Evolutionary conservation across 2,329 filamentous ascomycete species (phyloP), one percentile per base, ranked within the genome.

Genomic region (Thermothelomyces thermophilus): DNA sequence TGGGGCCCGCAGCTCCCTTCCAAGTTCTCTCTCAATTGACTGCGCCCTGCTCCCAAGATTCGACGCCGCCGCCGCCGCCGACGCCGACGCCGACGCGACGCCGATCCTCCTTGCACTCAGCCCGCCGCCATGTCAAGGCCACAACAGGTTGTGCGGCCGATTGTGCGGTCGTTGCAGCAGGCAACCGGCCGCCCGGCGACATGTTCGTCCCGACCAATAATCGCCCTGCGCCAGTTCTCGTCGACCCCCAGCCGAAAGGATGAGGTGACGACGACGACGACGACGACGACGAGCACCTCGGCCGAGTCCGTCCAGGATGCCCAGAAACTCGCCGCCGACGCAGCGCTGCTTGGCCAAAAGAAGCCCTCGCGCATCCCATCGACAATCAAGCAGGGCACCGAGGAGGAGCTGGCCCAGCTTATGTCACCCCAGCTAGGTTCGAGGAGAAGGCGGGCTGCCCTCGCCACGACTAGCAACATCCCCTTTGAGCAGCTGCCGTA

Each of bases 401-500:
- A 55, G 69, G 76, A 78, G 56, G 77, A 76, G 54, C 73, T 95
- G 47, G 72, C 90, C 63, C 80, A 79, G 64, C 71, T 77, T 57
- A 84, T 87, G 48, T 76, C 82, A 39, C 75, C 80, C 54, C 89
- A 88, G 46, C 74, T 95, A 61, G 90, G 90, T 44, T 95, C 90
- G 40, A 83, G 90, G 60, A 82, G 90, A 74, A 84, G 90, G 56
- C 84, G 91, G 65, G 80, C 82, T 24, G 86, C 86, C 24, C 68
- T 90, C 53, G 81, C 76, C 62, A 79, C 72, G 60, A 78, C 72
- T 33, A 70, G 76, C 55, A 78, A 84, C 61, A 72, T 95, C 43
- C 89, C 90, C 22, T 96, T 98, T 65, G 89, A 95, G 73, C 86
- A 91, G 65, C 74, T 98, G 58, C 93, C 93, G 16, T 98, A 94